Percentiles rank a stretch among this genome's conserved stretches.
phyloP scores from a whole-genome alignment of 179 eudicot species.

The Gypsophila paniculata region DNA sequence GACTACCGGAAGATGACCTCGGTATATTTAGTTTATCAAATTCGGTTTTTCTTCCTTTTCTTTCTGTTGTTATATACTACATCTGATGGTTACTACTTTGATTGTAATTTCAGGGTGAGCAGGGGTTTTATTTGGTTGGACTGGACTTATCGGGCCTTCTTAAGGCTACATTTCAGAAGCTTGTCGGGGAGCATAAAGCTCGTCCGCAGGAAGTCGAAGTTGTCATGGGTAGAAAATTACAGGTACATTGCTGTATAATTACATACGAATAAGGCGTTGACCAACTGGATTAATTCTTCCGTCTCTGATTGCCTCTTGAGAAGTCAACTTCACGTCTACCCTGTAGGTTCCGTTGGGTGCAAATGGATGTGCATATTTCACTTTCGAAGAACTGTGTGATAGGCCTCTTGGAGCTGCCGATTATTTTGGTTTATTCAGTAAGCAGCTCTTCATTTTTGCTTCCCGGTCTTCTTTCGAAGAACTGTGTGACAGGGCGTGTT shows the following conservation, averaged over 20 bases:
- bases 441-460: conserved; percentile 21
- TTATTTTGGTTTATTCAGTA: conserved; percentile 86
- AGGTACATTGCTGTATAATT: conserved; percentile 45
- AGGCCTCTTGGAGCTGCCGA: conserved; percentile 97
- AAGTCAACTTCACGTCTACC: background rate
- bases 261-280: background rate
- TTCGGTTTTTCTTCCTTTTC: background rate
- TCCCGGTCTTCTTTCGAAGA: too few species aligned
- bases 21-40: conserved; percentile 38
- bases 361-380: conserved; percentile 87
- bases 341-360: conserved; percentile 78
- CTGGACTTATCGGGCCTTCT: conserved; percentile 48
- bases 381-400: conserved; percentile 88
- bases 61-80: background rate
- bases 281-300: background rate
- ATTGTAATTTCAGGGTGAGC: conserved; percentile 50
- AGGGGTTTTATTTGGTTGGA: conserved; percentile 83
- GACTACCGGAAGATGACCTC: conserved; percentile 87
- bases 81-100: background rate
- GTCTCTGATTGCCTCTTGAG: background rate
- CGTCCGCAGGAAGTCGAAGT: conserved; percentile 78
- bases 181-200: conserved; percentile 55
- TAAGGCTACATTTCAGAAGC: conserved; percentile 53
- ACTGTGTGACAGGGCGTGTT: too few species aligned
- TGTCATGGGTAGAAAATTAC: conserved; percentile 86